phyloP scores from a whole-genome alignment of 202 grass and related monocot genomes.

The Setaria viridis region DNA sequence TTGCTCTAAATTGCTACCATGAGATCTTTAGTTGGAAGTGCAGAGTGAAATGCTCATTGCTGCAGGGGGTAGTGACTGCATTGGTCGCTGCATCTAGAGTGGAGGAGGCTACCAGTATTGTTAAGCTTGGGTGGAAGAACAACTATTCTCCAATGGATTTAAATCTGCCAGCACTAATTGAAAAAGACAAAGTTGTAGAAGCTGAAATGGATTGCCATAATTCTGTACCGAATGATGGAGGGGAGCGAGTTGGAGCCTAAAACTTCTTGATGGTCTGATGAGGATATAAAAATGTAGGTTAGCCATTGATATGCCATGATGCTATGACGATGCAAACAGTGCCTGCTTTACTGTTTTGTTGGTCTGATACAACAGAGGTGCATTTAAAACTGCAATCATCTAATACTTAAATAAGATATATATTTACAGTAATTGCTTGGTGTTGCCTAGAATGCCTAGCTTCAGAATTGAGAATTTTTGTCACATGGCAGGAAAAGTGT shows the following conservation, averaged over 20 bases:
- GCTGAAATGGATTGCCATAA: conserved; percentile 12
- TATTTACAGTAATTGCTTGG: not conserved
- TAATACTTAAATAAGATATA: not conserved
- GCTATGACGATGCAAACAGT: not conserved
- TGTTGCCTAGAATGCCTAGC: not conserved
- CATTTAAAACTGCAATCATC: not conserved
- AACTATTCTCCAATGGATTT: conserved; percentile 45
- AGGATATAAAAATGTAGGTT: not conserved
- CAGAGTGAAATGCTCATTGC: conserved; percentile 24
- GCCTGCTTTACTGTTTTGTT: not conserved
- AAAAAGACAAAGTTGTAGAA: not conserved
- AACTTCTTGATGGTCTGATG: conserved; percentile 6
- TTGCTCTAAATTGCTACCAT: conserved; percentile 56
- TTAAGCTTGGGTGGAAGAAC: conserved; percentile 55
- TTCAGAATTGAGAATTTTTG: not conserved
- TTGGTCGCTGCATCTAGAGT: conserved; percentile 55
- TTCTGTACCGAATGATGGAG: conserved; percentile 26
- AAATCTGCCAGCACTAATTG: conserved; percentile 18
- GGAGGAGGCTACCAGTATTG: conserved; percentile 58
- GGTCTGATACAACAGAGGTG: not conserved
- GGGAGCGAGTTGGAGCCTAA: not conserved
- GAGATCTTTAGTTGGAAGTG: conserved; percentile 47
- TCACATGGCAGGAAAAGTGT: not conserved
- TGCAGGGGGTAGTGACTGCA: conserved; percentile 60
- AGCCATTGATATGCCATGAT: not conserved